These are phyloP conservation scores for Vicia faba DNA, from an alignment of 306 rosid genomes.

Conservation along the genomic window DNA sequence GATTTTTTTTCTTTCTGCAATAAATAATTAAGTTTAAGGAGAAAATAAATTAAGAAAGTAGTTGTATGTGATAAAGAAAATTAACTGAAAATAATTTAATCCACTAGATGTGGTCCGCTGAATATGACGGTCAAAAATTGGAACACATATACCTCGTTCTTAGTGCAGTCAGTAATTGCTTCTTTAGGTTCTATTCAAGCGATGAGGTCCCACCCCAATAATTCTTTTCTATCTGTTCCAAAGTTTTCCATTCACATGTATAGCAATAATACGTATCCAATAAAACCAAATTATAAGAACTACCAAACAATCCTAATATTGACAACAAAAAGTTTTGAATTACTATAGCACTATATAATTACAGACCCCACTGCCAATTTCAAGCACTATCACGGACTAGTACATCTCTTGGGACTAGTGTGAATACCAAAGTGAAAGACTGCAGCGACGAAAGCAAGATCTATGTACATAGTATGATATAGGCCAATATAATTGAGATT, in stretches of 20 bases:
- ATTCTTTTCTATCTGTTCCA: slow-evolving; percentile 33
- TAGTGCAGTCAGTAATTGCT: slow-evolving; percentile 61
- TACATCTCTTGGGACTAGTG: slow-evolving; percentile 36
- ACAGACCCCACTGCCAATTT: background rate
- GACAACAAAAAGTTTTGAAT: background rate
- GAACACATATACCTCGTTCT: slow-evolving; percentile 53
- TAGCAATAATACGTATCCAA: slow-evolving; percentile 41
- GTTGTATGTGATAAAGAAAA: no score
- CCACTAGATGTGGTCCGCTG: background rate
- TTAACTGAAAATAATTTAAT: no score
- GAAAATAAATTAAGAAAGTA: no score
- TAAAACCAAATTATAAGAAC: slow-evolving; percentile 15
- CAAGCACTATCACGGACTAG: slow-evolving; percentile 28
- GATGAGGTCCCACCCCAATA: slow-evolving; percentile 43
- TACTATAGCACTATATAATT: background rate
- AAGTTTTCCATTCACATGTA: slow-evolving; percentile 45
- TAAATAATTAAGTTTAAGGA: no score
- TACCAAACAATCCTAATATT: no score
- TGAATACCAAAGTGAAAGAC: slow-evolving; percentile 9
- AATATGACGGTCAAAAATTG: slow-evolving; percentile 51
- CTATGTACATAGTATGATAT: background rate
- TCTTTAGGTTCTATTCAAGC: slow-evolving; percentile 37
- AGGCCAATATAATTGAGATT: background rate
- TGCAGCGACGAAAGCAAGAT: background rate
- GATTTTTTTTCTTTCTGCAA: no score